A percentile compares a stretch with the other conserved stretches of the same genome.
Conservation (phyloP, 148 eudicot species). For the Suaeda aralocaspica region DNA sequence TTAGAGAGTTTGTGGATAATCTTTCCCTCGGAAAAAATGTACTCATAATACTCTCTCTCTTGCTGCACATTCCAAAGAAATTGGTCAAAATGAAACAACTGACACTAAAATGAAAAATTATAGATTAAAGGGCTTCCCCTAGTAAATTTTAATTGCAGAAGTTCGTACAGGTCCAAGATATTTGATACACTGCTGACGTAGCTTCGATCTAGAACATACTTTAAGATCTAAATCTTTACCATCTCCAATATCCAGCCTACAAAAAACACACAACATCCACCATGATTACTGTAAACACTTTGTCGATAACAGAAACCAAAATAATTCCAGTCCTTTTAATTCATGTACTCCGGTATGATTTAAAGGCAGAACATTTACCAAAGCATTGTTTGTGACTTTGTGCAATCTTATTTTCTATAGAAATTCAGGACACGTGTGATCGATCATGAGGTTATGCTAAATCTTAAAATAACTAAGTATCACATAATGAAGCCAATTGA, state of each 20-base stretch:
- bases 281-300: not conserved
- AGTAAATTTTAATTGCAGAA: slow-evolving; percentile 11
- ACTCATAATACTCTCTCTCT: slow-evolving; percentile 78
- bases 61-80: slow-evolving; percentile 38
- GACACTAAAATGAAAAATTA: not conserved
- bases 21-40: slow-evolving; percentile 57
- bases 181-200: slow-evolving; percentile 73
- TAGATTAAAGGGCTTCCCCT: slow-evolving; percentile 7
- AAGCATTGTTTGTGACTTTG: not conserved
- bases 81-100: not conserved
- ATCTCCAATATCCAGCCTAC: slow-evolving; percentile 92
- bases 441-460: not conserved
- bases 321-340: not conserved
- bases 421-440: not conserved
- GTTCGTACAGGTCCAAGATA: slow-evolving; percentile 95
- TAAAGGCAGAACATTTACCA: not conserved
- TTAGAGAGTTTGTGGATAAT: slow-evolving; percentile 49
- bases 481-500: not conserved
- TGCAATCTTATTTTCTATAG: not conserved
- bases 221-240: slow-evolving; percentile 77
- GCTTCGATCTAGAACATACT: slow-evolving; percentile 71
- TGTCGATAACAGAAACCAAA: not conserved
- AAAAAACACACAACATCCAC: not conserved
- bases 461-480: not conserved
- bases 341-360: not conserved